phyloP scores from a whole-genome alignment of 1,139 yeast genomes.

The Candida sp. region DNA sequence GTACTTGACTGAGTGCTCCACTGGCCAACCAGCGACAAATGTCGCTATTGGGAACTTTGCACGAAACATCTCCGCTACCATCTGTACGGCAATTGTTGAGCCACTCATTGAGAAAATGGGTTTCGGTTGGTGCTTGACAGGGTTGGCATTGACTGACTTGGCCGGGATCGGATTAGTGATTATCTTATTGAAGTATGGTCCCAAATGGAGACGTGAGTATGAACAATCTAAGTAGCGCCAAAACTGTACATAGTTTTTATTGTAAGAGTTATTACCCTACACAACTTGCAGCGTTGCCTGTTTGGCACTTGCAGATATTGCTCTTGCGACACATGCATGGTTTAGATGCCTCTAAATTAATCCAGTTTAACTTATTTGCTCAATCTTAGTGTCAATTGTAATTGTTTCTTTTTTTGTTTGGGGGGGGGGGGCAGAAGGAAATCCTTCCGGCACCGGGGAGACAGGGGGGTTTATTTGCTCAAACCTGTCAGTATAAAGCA shows the following conservation, averaged over 20 bases:
- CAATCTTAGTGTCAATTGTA: not conserved
- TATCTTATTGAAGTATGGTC: constrained; percentile 28
- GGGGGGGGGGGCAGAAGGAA: not conserved
- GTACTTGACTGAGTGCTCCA: constrained; percentile 56
- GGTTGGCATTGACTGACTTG: constrained; percentile 48
- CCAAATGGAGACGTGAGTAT: constrained; percentile 28
- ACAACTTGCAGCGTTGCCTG: not conserved
- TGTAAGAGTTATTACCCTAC: not conserved
- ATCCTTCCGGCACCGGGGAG: not conserved
- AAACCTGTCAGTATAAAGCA: not conserved
- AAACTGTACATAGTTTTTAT: not conserved
- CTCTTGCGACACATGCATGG: not conserved
- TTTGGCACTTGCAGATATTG: not conserved
- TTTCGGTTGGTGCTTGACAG: constrained; percentile 64
- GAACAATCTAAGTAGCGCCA: not conserved
- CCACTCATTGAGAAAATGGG: constrained; percentile 49
- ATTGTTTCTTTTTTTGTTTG: not conserved
- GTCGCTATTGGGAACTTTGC: constrained; percentile 61
- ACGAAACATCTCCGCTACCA: constrained; percentile 60
- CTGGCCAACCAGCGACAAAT: constrained; percentile 56
- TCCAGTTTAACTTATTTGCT: not conserved
- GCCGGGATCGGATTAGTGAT: constrained; percentile 32
- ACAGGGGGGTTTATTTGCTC: constrained; percentile 1
- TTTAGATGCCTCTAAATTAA: not conserved
- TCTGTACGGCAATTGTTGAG: constrained; percentile 53